phyloP scores from a whole-genome alignment of 2,329 filamentous ascomycete genomes.

The Stagonosporopsis cucurbitacearum region DNA sequence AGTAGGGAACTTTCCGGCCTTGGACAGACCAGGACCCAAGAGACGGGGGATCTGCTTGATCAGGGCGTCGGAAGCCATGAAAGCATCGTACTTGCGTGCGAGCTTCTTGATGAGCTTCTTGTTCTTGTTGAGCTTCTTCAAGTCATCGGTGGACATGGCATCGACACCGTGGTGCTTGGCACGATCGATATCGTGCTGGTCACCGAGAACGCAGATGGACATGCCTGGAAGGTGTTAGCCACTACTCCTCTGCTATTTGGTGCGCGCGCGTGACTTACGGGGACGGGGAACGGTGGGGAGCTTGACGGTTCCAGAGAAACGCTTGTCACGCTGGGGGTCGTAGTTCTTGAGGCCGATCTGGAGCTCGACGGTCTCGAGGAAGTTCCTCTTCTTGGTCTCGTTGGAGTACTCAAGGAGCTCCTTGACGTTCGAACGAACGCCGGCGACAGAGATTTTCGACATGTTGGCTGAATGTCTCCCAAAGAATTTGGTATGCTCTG shows the following conservation, averaged over 20 bases:
- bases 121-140: slow-evolving; percentile 99
- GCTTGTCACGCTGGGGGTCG: slow-evolving; percentile 99
- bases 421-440: slow-evolving; percentile 93
- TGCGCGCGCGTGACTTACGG: slow-evolving; percentile 26
- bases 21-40: slow-evolving; percentile 69
- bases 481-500: slow-evolving; percentile 55
- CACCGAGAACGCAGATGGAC: slow-evolving; percentile 73
- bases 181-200: slow-evolving; percentile 99
- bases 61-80: slow-evolving; percentile 93
- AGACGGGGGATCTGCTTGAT: slow-evolving; percentile 99
- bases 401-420: slow-evolving; percentile 94
- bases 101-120: slow-evolving; percentile 99
- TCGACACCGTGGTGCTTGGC: slow-evolving; percentile 99
- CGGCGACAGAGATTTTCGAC: slow-evolving; percentile 89
- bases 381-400: slow-evolving; percentile 98
- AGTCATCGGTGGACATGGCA: slow-evolving; percentile 96
- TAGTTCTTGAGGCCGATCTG: slow-evolving; percentile 58
- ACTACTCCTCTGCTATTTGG: neutral
- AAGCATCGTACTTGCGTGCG: slow-evolving; percentile 99
- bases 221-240: slow-evolving; percentile 29
- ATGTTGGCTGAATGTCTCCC: slow-evolving; percentile 63
- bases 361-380: slow-evolving; percentile 89
- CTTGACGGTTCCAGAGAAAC: slow-evolving; percentile 99
- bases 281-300: slow-evolving; percentile 88
- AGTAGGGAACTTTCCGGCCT: slow-evolving; percentile 99